A percentile compares a stretch with the other conserved stretches of the same genome.
These are phyloP conservation scores for Metschnikowia borealis DNA, from an alignment of 805 yeast genomes.

Conservation along the genomic window DNA sequence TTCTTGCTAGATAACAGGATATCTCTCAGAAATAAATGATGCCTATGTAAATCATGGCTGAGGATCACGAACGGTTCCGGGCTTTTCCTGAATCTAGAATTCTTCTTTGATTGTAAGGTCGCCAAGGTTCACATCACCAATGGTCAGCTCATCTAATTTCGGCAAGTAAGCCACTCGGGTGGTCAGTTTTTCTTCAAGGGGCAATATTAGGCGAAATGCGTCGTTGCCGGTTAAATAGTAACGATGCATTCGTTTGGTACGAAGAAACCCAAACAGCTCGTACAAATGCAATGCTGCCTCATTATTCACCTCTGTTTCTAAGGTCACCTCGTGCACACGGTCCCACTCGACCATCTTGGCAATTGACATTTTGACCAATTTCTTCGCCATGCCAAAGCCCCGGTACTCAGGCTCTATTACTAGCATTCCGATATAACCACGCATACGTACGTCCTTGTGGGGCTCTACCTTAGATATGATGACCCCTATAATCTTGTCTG, in stretches of 20 bases:
- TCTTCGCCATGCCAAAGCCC: conserved; percentile 78
- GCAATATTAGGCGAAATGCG: conserved; percentile 83
- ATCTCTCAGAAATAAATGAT: too few species aligned
- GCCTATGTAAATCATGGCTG: too few species aligned
- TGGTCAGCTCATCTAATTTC: background rate
- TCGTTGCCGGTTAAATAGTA: conserved; percentile 92
- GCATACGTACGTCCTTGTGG: conserved; percentile 64
- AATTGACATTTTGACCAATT: conserved; percentile 59
- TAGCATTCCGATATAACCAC: conserved; percentile 97
- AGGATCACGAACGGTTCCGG: too few species aligned
- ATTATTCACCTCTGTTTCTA: conserved; percentile 89
- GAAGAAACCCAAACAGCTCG: conserved; percentile 71
- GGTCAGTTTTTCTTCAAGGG: conserved; percentile 54
- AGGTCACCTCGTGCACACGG: conserved; percentile 82
- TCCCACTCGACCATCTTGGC: conserved; percentile 56
- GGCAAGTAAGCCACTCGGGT: conserved; percentile 51
- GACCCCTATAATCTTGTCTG: conserved; percentile 61
- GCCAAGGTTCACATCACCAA: background rate
- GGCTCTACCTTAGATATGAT: conserved; percentile 77
- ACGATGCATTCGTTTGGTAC: conserved; percentile 72
- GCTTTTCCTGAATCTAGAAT: background rate
- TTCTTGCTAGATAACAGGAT: too few species aligned
- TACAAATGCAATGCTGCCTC: conserved; percentile 63
- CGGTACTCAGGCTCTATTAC: conserved; percentile 73
- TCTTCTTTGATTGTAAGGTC: background rate